Evolutionary conservation across 225 moss, liverwort and hornwort species (phyloP), one percentile per base, ranked within the genome.

Genomic region (Straminergon stramineum): DNA sequence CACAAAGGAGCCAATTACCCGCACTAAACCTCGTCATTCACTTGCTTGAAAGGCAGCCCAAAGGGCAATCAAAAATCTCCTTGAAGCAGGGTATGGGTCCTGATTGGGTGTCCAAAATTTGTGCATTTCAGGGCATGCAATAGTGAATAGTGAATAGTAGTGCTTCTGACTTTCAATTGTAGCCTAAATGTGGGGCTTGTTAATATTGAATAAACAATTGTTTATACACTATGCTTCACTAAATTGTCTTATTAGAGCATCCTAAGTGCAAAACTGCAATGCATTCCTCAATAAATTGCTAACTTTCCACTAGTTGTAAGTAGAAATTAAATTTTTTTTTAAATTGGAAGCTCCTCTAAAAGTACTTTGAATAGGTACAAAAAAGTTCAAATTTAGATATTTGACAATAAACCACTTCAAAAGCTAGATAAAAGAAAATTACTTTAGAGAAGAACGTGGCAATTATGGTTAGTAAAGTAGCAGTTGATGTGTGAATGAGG

Each of bases 91-190:
- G 0, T 22, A n/a, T 22, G n/a, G 22, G 13, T 68, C n/a, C n/a
- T 69, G n/a, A 2, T n/a, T 69, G 13, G n/a, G 22, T n/a, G 69
- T 6, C 4, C 4, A 22, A n/a, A 22, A 7, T 69, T n/a, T 12
- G 1, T 3, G 13, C 6, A n/a, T 1, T 4, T n/a, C 0, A 37
- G 0, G 10, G 7, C 22, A 13, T 23, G 22, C n/a, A 12, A 69
- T 12, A n/a, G n/a, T 35, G 3, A 67, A 37, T 37, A 19, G 35
- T 19, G 2, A 7, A 15, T 67, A 37, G 37, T 67, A 37, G 37
- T 37, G 3, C 6, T 11, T 11, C 37, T 67, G 37, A 67, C 67
- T 37, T 37, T n/a, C n/a, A n/a, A n/a, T n/a, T 37, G 6, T 0
- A 68, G 11, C 11, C 18, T 68, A 67, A 67, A 11, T 35, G 35